Evolutionary conservation across 352 stramenopile species (phyloP).

Genomic region (Pythium biforme): DNA sequence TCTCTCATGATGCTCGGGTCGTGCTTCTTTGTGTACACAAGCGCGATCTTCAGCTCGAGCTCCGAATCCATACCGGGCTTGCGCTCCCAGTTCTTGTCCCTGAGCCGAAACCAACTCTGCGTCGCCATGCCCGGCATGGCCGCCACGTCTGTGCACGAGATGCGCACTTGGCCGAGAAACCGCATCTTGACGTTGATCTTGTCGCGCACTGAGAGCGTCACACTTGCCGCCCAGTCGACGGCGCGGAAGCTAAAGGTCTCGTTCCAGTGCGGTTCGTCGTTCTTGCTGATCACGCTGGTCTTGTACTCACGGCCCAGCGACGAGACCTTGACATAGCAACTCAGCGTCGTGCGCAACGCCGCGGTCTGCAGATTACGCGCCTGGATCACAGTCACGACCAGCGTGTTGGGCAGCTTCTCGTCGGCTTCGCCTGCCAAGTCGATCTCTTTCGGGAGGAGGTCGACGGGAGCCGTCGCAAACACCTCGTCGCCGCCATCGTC

Average conservation of each 20-base stretch:
- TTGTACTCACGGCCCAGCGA: constrained; percentile 66
- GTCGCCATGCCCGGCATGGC: constrained; percentile 54
- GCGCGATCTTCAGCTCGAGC: constrained; percentile 66
- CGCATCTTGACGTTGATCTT: constrained; percentile 75
- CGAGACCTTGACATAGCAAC: constrained; percentile 72
- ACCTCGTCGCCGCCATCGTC: constrained; percentile 23
- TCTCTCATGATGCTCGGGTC: constrained; percentile 37
- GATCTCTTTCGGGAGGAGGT: constrained; percentile 59
- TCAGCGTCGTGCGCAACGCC: constrained; percentile 55
- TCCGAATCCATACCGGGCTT: constrained; percentile 30
- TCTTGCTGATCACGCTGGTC: constrained; percentile 68
- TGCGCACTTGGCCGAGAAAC: constrained; percentile 58
- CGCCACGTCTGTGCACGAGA: constrained; percentile 56
- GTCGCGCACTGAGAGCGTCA: constrained; percentile 67
- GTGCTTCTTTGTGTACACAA: constrained; percentile 67
- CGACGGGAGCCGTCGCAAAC: constrained; percentile 38
- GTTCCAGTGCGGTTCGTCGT: constrained; percentile 65
- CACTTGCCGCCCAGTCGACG: constrained; percentile 58
- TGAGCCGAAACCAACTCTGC: constrained; percentile 57
- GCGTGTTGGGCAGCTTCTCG: constrained; percentile 66
- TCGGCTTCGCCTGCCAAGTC: constrained; percentile 47
- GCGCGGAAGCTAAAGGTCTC: constrained; percentile 76
- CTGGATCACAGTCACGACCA: constrained; percentile 71
- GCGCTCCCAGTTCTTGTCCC: constrained; percentile 46
- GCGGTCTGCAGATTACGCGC: constrained; percentile 48